These are phyloP conservation scores for Schizosaccharomyces osmophilus DNA, from an alignment of 805 yeast genomes.

Conservation along the genomic window DNA sequence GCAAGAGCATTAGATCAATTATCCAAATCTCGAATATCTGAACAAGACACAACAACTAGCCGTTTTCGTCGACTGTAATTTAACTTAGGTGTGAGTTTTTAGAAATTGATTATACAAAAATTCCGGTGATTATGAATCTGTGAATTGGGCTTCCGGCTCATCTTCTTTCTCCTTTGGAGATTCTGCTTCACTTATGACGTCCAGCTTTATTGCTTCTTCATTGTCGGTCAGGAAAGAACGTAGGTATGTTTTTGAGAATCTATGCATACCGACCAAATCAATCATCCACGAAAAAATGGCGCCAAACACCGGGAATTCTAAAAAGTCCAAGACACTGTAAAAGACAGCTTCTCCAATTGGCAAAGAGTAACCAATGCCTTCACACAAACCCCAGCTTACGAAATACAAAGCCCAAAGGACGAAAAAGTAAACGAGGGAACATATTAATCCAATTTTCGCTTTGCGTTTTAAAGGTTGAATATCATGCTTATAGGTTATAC, in stretches of 20 bases:
- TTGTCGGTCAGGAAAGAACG: too few species aligned
- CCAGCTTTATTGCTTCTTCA: too few species aligned
- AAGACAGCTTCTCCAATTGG: conserved; percentile 10
- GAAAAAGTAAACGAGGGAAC: background rate
- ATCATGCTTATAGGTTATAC: background rate
- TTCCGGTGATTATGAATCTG: too few species aligned
- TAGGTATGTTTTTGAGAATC: background rate
- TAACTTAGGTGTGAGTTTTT: too few species aligned
- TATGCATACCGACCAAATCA: background rate
- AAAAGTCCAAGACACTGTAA: conserved; percentile 20
- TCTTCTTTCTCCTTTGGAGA: too few species aligned
- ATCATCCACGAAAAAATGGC: background rate
- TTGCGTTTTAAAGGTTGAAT: background rate
- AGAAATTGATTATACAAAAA: too few species aligned
- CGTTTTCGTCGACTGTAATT: too few species aligned
- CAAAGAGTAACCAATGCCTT: conserved; percentile 32
- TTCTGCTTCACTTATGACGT: too few species aligned
- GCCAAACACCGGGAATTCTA: conserved; percentile 14
- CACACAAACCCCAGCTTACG: conserved; percentile 28
- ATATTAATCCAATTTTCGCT: background rate
- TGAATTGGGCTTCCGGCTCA: too few species aligned
- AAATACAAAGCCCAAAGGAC: background rate
- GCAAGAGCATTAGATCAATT: too few species aligned
- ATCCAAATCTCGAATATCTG: too few species aligned
- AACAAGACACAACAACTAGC: too few species aligned